phyloP scores from a whole-genome alignment of 139 green algal genomes.

The Auxenochlorella pyrenoidosa region DNA sequence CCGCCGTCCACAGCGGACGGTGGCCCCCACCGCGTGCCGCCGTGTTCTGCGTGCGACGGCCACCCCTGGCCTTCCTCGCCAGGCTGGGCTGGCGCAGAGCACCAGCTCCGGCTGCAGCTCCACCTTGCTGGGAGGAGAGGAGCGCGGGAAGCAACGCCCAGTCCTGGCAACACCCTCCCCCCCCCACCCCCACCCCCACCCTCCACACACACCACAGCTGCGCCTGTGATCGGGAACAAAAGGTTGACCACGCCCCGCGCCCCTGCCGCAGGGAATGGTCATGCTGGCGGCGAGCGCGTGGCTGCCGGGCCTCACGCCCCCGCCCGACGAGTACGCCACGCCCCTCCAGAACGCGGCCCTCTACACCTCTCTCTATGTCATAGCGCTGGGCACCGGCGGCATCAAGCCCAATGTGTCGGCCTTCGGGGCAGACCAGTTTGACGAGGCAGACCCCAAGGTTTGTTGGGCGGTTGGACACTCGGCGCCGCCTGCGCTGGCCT shows the following conservation, averaged over 20 bases:
- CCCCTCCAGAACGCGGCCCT: constrained; percentile 35
- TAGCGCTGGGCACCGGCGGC: constrained; percentile 93
- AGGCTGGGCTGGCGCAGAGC: no score
- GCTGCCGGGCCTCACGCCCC: constrained; percentile 66
- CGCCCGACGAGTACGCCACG: constrained; percentile 44
- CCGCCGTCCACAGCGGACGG: no score
- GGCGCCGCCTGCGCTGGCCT: no score
- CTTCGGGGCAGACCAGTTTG: constrained; percentile 98
- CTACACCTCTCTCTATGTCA: constrained; percentile 71
- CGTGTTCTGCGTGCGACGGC: no score
- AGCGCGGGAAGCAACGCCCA: no score
- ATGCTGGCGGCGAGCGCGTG: constrained; percentile 61
- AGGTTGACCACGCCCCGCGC: no score
- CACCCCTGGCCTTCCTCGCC: no score
- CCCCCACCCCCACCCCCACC: not conserved
- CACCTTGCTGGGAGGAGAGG: no score
- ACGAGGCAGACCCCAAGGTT: constrained; percentile 69
- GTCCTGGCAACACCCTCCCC: not conserved
- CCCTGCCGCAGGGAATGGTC: constrained; percentile 77
- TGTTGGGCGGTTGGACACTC: not conserved
- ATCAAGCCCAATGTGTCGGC: constrained; percentile 98
- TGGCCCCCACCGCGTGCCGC: no score
- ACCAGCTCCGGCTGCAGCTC: no score
- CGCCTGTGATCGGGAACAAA: no score
- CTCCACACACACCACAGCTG: no score